Evolutionary conservation across 2,329 filamentous ascomycete species (phyloP).

Genomic region (Tolypocladium tropicale): DNA sequence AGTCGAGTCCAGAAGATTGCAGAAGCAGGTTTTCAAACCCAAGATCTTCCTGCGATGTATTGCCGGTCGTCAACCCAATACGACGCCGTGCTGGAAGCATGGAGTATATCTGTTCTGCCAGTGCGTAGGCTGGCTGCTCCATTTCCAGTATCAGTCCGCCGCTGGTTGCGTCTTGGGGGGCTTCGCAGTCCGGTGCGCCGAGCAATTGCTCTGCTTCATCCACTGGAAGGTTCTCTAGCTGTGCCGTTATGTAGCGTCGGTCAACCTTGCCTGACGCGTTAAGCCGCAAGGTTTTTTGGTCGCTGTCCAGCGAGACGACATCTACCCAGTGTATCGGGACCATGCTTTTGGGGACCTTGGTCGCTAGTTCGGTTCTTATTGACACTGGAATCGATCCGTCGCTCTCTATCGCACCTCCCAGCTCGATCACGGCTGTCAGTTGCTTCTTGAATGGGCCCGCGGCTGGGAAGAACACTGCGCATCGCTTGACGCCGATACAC

Average conservation of each 20-base stretch:
- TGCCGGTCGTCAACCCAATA: background rate
- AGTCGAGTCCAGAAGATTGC: constrained; percentile 2
- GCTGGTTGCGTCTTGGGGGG: background rate
- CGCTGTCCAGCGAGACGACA: background rate
- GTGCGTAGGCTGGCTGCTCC: constrained; percentile 3
- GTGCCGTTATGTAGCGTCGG: background rate
- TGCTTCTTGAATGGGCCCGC: background rate
- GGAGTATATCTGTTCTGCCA: background rate
- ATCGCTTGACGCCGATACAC: background rate
- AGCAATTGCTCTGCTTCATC: background rate
- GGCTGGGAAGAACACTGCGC: background rate
- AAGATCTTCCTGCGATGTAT: background rate
- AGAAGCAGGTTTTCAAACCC: constrained; percentile 1
- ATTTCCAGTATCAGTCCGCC: background rate
- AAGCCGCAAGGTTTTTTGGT: background rate
- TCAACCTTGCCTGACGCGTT: constrained; percentile 1
- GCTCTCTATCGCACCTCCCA: background rate
- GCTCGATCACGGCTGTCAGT: background rate
- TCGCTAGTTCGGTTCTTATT: background rate
- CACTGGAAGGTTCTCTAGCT: background rate
- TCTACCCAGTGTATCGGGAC: background rate
- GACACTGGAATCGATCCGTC: background rate
- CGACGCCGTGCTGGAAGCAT: background rate
- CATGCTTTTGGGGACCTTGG: constrained; percentile 1
- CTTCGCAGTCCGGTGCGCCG: background rate